A percentile compares a stretch with the other conserved stretches of the same genome.
These are phyloP conservation scores for Colletotrichum australisinense DNA, from an alignment of 2,329 filamentous ascomycete genomes.

Conservation along the genomic window DNA sequence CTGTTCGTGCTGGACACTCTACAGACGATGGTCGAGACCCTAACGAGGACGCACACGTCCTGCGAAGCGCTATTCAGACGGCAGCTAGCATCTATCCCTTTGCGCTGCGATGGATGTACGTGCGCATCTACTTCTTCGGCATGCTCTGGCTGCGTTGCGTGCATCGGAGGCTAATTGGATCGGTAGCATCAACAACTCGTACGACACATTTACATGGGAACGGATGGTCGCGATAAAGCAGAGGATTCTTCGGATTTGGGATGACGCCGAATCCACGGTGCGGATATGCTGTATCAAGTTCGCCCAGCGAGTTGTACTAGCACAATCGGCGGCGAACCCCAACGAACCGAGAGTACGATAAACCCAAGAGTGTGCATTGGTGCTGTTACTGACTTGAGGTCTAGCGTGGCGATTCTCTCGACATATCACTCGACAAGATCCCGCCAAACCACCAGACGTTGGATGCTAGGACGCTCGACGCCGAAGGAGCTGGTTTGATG, in stretches of 20 bases:
- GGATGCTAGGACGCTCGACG: conserved; percentile 84
- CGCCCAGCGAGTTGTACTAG: conserved; percentile 90
- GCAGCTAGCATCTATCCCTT: conserved; percentile 93
- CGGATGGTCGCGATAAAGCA: conserved; percentile 90
- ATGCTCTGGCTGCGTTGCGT: background rate
- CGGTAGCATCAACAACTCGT: conserved; percentile 84
- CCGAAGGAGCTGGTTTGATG: conserved; percentile 89
- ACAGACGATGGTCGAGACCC: conserved; percentile 75
- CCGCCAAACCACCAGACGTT: conserved; percentile 86
- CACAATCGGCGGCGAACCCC: conserved; percentile 87
- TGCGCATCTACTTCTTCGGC: conserved; percentile 45
- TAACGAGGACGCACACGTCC: conserved; percentile 81
- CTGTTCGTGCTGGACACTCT: conserved; percentile 83
- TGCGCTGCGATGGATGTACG: conserved; percentile 94
- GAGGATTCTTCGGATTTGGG: conserved; percentile 90
- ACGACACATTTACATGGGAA: conserved; percentile 86
- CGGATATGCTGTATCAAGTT: conserved; percentile 98
- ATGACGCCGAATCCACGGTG: conserved; percentile 78
- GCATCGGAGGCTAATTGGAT: conserved; percentile 42
- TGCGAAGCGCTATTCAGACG: conserved; percentile 89
- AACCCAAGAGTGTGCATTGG: conserved; percentile 25
- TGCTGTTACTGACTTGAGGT: conserved; percentile 39
- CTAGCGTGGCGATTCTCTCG: conserved; percentile 63
- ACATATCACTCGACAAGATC: conserved; percentile 88
- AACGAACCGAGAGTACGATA: conserved; percentile 82